phyloP scores from a whole-genome alignment of 1,284 basidiomycete species.

The Hypsizygus ulmarius region DNA sequence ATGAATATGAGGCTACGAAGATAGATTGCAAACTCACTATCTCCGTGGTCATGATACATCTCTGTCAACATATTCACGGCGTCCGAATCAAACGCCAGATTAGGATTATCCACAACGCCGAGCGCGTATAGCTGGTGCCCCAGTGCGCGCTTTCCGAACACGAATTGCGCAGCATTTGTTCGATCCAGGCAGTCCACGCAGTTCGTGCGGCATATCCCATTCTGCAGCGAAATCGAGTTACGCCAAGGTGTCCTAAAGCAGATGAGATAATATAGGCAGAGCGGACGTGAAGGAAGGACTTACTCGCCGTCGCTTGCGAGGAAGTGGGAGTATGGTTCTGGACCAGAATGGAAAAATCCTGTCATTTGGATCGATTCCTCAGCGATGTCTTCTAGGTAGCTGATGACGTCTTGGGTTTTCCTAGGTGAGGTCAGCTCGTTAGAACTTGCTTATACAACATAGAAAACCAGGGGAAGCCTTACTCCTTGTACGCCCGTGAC shows the following conservation, averaged over 20 bases:
- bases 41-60: conserved; percentile 98
- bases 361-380: conserved; percentile 93
- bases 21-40: conserved; percentile 57
- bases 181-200: conserved; percentile 97
- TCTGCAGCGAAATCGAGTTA: conserved; percentile 77
- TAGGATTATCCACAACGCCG: conserved; percentile 82
- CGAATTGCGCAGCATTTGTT: conserved; percentile 97
- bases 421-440: conserved; percentile 36
- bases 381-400: conserved; percentile 92
- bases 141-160: conserved; percentile 93
- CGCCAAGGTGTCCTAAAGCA: conserved; percentile 49
- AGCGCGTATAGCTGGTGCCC: conserved; percentile 96
- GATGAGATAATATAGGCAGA: background rate
- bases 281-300: conserved; percentile 27
- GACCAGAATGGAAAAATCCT: conserved; percentile 90
- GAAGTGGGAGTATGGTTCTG: conserved; percentile 72
- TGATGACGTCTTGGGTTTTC: conserved; percentile 95
- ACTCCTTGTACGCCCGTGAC: conserved; percentile 89
- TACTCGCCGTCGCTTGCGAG: conserved; percentile 42
- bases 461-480: conserved; percentile 21
- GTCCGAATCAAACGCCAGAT: conserved; percentile 91
- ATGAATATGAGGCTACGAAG: background rate
- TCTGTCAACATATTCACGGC: conserved; percentile 97
- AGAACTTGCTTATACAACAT: background rate
- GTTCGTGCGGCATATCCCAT: conserved; percentile 87